Conservation (phyloP, 768 basidiomycete genomes). For the Podaxis sp. region DNA sequence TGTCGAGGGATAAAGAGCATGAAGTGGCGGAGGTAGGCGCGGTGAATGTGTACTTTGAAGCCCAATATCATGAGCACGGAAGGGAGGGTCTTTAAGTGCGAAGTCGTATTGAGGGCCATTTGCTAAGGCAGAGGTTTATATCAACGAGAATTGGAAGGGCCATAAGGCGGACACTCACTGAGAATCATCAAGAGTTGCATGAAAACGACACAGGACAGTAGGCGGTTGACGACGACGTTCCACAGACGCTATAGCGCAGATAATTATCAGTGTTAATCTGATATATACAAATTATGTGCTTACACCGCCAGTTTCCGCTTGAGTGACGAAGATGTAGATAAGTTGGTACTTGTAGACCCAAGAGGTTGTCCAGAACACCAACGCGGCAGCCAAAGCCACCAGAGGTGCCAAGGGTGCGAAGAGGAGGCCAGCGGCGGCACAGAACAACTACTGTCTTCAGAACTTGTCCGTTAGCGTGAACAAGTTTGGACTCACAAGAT, state of each 20-base stretch:
- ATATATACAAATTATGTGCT: constrained; percentile 19
- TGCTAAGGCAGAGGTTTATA: constrained; percentile 32
- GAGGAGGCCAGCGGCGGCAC: constrained; percentile 69
- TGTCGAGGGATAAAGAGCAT: constrained; percentile 68
- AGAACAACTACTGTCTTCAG: constrained; percentile 50
- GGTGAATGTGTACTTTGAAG: constrained; percentile 72
- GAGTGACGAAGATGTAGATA: constrained; percentile 76
- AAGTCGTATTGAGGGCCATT: constrained; percentile 66
- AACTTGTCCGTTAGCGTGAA: neutral
- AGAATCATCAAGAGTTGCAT: constrained; percentile 76
- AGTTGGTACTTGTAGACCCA: constrained; percentile 85
- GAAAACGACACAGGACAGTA: constrained; percentile 58
- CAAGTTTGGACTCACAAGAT: constrained; percentile 20
- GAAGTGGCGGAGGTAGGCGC: constrained; percentile 56
- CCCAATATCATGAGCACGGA: constrained; percentile 58
- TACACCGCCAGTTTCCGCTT: constrained; percentile 81
- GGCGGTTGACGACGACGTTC: constrained; percentile 76
- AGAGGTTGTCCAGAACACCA: constrained; percentile 70
- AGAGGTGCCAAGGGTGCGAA: constrained; percentile 85
- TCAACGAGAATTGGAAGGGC: constrained; percentile 3
- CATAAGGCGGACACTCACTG: constrained; percentile 43
- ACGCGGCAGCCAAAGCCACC: constrained; percentile 62
- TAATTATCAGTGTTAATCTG: neutral
- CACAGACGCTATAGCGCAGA: constrained; percentile 52
- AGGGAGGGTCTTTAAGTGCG: constrained; percentile 56